Evolutionary conservation across 768 basidiomycete species (phyloP).

Genomic region (Collybia nuda): DNA sequence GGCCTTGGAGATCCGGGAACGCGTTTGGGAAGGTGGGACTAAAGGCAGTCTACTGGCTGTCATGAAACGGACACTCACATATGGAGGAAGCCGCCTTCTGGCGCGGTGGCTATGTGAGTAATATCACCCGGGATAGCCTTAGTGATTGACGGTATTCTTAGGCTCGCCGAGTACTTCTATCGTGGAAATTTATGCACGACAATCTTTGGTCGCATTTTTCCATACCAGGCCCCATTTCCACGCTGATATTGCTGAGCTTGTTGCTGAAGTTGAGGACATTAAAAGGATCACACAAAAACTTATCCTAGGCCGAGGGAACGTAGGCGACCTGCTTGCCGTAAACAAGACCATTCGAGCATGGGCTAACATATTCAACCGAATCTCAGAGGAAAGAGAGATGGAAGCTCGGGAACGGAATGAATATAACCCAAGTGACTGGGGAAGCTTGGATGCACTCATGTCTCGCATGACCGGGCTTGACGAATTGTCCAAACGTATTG

Average conservation of each 20-base stretch:
- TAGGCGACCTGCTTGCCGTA: slow-evolving; percentile 65
- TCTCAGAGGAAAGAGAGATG: slow-evolving; percentile 56
- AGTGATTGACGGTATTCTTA: slow-evolving; percentile 26
- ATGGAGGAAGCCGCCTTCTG: slow-evolving; percentile 74
- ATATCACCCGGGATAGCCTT: slow-evolving; percentile 27
- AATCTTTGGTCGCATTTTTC: slow-evolving; percentile 77
- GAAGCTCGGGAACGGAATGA: slow-evolving; percentile 36
- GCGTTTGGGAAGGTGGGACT: slow-evolving; percentile 66
- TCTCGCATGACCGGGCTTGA: slow-evolving; percentile 50
- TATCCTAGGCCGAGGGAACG: slow-evolving; percentile 63
- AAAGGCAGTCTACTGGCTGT: slow-evolving; percentile 75
- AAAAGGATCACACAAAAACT: slow-evolving; percentile 79
- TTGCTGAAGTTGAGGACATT: slow-evolving; percentile 66
- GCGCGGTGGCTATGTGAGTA: slow-evolving; percentile 74
- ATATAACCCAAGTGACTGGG: slow-evolving; percentile 47
- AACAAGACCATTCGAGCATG: slow-evolving; percentile 62
- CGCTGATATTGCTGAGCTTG: slow-evolving; percentile 54
- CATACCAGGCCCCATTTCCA: slow-evolving; percentile 58
- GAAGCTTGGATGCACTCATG: slow-evolving; percentile 51
- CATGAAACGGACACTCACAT: slow-evolving; percentile 76
- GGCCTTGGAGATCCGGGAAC: slow-evolving; percentile 83
- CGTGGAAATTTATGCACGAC: slow-evolving; percentile 68
- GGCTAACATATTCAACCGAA: slow-evolving; percentile 47
- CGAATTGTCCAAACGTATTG: slow-evolving; percentile 57
- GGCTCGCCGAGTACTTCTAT: slow-evolving; percentile 84